phyloP scores from a whole-genome alignment of 2,329 filamentous ascomycete species.

The Lecanicillium sp. region DNA sequence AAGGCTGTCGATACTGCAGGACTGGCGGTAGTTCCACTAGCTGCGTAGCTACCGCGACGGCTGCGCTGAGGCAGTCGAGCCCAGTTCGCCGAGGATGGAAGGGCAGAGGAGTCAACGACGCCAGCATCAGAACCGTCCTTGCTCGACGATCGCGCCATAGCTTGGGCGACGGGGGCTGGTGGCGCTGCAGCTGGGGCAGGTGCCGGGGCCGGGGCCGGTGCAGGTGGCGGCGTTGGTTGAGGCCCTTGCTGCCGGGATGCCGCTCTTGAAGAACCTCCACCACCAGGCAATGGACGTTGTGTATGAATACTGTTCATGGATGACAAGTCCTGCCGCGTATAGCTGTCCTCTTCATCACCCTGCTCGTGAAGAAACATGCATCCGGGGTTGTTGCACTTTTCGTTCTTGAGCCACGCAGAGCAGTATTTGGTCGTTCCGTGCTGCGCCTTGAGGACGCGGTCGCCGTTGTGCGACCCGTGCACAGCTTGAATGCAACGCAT shows the following conservation, averaged over 20 bases:
- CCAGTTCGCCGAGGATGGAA: slow-evolving; percentile 92
- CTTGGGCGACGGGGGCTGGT: slow-evolving; percentile 35
- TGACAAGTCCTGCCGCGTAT: slow-evolving; percentile 87
- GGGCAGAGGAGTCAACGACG: slow-evolving; percentile 64
- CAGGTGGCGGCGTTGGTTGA: slow-evolving; percentile 29
- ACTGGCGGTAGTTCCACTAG: slow-evolving; percentile 74
- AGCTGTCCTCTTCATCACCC: slow-evolving; percentile 96
- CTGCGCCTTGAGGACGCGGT: slow-evolving; percentile 71
- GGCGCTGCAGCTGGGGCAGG: slow-evolving; percentile 1
- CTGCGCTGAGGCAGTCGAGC: slow-evolving; percentile 63
- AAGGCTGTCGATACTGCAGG: slow-evolving; percentile 61
- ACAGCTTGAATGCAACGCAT: slow-evolving; percentile 85
- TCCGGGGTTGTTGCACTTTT: slow-evolving; percentile 88
- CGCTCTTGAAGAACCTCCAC: slow-evolving; percentile 44
- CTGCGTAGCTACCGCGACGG: slow-evolving; percentile 70
- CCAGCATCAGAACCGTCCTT: slow-evolving; percentile 66
- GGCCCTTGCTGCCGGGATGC: slow-evolving; percentile 43
- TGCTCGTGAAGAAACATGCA: slow-evolving; percentile 98
- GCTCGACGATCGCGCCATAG: slow-evolving; percentile 71
- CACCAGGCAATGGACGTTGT: slow-evolving; percentile 56
- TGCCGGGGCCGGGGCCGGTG: slow-evolving; percentile 12
- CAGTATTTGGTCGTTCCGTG: slow-evolving; percentile 96
- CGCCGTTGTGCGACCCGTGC: slow-evolving; percentile 86
- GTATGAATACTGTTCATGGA: slow-evolving; percentile 88
- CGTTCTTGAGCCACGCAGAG: slow-evolving; percentile 90